Evolutionary conservation across 169 alveolate genomes (phyloP).

Genomic region (Eimeria falciformis): DNA sequence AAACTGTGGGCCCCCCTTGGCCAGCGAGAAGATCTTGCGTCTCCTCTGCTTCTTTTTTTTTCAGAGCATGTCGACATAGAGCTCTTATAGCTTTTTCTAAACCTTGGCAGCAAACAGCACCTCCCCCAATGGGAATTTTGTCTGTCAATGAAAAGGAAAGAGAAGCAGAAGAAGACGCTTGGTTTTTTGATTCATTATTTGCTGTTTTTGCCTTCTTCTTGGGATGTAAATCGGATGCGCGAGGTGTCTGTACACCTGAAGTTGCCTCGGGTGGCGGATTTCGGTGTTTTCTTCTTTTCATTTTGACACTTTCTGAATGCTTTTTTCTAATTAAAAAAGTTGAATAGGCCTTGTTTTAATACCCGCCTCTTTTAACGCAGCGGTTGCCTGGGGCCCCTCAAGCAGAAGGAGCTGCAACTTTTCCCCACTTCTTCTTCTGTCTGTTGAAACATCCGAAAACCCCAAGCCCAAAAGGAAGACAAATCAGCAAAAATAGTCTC

Average conservation of each 20-base stretch:
- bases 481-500: too few relatives aligned
- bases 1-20: conserved; percentile 25
- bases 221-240: neutral
- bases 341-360: too few relatives aligned
- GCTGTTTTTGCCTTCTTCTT: neutral
- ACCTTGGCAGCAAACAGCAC: neutral
- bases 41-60: neutral
- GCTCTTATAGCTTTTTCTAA: conserved; percentile 22
- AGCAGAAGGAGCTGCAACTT: too few relatives aligned
- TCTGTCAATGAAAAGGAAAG: neutral
- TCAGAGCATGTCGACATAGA: conserved; percentile 41
- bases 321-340: too few relatives aligned
- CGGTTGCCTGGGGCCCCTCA: too few relatives aligned
- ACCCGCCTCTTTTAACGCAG: too few relatives aligned
- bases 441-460: too few relatives aligned
- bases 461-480: too few relatives aligned
- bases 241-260: neutral
- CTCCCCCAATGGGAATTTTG: neutral
- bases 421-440: too few relatives aligned
- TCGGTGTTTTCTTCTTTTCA: neutral
- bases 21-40: conserved; percentile 26
- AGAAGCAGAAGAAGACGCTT: neutral
- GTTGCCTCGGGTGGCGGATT: neutral
- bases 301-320: neutral
- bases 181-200: neutral